phyloP scores from a whole-genome alignment of 176 grass and related monocot genomes.

The Carex cristatella region DNA sequence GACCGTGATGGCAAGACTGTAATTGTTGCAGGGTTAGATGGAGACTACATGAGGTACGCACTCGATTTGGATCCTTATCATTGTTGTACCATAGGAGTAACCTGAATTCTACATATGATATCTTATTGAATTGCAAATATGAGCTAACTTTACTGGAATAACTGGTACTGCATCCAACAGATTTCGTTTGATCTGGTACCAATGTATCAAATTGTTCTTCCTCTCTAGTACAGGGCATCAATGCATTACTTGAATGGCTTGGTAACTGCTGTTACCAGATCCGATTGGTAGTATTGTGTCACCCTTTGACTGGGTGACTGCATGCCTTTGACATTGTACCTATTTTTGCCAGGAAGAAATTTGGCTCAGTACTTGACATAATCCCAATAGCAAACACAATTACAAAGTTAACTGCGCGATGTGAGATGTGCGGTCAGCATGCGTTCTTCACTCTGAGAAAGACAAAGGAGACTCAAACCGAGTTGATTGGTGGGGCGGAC shows the following conservation, averaged over 20 bases:
- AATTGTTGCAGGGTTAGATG: constrained; percentile 80
- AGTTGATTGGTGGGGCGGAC: constrained; percentile 80
- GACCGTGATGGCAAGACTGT: constrained; percentile 79
- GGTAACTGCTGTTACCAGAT: background rate
- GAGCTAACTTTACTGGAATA: background rate
- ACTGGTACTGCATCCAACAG: background rate
- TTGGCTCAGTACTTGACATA: constrained; percentile 84
- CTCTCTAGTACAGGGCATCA: background rate
- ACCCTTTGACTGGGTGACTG: background rate
- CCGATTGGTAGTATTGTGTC: background rate
- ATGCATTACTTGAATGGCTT: background rate
- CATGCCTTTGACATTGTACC: background rate
- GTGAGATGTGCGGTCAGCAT: constrained; percentile 56
- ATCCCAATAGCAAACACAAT: constrained; percentile 77
- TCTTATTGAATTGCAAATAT: background rate
- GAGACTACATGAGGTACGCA: constrained; percentile 79
- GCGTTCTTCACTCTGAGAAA: constrained; percentile 94
- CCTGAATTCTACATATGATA: background rate
- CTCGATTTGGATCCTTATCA: background rate
- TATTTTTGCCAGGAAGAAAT: constrained; percentile 53
- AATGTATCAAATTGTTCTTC: background rate
- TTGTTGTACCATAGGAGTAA: background rate
- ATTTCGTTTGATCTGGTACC: background rate
- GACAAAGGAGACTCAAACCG: constrained; percentile 70
- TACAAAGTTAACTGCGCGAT: constrained; percentile 74